Evolutionary conservation across 2,329 filamentous ascomycete genomes (phyloP).

Genomic region (Microsporum audouinii): DNA sequence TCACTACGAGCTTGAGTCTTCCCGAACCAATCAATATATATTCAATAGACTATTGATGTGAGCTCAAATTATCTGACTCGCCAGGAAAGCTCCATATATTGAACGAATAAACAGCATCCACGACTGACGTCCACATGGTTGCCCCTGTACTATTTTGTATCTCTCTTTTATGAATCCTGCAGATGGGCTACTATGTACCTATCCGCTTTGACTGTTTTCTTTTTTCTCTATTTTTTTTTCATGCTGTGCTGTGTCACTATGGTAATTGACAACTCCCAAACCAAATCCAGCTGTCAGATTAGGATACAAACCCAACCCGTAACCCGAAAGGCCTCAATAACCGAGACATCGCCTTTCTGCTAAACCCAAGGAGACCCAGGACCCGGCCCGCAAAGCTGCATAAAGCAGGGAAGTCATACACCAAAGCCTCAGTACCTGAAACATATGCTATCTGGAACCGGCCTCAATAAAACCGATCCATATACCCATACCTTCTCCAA

Average conservation of each 20-base stretch:
- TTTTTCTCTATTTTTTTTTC: neutral
- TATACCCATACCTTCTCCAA: neutral
- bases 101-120: neutral
- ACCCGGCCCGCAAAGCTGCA: neutral
- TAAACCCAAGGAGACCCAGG: neutral
- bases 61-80: neutral
- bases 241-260: neutral
- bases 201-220: neutral
- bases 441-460: neutral
- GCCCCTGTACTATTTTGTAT: neutral
- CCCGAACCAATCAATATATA: neutral
- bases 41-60: neutral
- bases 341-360: neutral
- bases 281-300: neutral
- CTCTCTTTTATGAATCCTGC: neutral
- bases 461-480: neutral
- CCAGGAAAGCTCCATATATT: neutral
- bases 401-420: neutral
- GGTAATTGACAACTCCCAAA: neutral
- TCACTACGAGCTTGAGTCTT: neutral
- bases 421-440: neutral
- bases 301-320: neutral
- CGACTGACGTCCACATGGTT: conserved; percentile 2
- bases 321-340: neutral
- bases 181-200: neutral